Percentiles rank a stretch among this genome's conserved stretches.
These are phyloP conservation scores for Allium fistulosum DNA, from an alignment of 106 monocot species.

Conservation along the genomic window DNA sequence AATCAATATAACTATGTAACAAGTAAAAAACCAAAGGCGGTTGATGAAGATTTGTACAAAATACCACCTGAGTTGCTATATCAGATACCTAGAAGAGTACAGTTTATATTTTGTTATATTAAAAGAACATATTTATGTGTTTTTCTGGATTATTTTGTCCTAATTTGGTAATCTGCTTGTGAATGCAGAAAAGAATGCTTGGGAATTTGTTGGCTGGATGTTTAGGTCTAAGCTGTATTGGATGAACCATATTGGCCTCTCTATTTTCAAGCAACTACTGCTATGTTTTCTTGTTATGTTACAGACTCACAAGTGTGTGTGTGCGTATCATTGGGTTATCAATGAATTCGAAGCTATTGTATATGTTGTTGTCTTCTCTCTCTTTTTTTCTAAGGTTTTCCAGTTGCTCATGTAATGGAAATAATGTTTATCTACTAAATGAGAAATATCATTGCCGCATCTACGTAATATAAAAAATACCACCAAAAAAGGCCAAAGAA, in stretches of 20 bases:
- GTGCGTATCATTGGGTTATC: too few species aligned
- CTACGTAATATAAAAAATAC: too few species aligned
- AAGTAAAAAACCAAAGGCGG: conserved; percentile 1
- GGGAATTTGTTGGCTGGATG: conserved; percentile 12
- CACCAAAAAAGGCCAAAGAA: too few species aligned
- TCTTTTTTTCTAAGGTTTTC: too few species aligned
- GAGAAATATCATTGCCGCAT: too few species aligned
- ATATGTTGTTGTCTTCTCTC: too few species aligned
- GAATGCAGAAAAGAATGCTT: conserved; percentile 14
- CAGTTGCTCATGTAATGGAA: too few species aligned
- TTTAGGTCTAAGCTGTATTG: conserved; percentile 14
- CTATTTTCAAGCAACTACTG: background rate
- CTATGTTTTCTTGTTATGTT: too few species aligned
- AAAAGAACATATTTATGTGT: background rate
- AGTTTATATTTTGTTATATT: background rate
- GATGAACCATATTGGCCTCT: conserved; percentile 1
- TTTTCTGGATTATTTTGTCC: background rate
- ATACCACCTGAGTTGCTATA: conserved; percentile 15
- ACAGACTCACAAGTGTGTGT: too few species aligned
- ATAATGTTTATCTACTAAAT: too few species aligned
- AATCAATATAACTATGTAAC: background rate
- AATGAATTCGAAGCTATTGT: too few species aligned
- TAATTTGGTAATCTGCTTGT: background rate
- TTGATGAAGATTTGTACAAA: conserved; percentile 22
- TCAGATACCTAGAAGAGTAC: conserved; percentile 9